Evolutionary conservation across 2,329 filamentous ascomycete genomes (phyloP).

Genomic region (Talaromyces sp.): DNA sequence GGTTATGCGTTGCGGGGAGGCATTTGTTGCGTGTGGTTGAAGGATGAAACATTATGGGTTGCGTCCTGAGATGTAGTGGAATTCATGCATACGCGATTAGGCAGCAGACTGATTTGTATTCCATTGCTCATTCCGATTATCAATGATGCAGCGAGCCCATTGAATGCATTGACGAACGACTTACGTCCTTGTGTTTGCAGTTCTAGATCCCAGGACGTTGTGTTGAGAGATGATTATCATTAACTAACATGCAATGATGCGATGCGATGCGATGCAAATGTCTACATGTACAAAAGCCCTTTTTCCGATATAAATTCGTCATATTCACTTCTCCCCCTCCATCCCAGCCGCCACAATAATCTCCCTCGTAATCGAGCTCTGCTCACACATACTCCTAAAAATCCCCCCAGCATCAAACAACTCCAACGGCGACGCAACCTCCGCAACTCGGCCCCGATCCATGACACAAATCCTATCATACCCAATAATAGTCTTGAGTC

Average conservation of each 20-base stretch:
- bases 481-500: conserved; percentile 81
- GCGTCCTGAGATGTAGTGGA: neutral
- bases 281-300: neutral
- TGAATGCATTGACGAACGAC: too few species aligned
- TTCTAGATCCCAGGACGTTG: too few species aligned
- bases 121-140: too few species aligned
- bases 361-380: conserved; percentile 64
- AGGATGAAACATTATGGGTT: neutral
- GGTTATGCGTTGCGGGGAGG: neutral
- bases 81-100: neutral
- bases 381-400: conserved; percentile 81
- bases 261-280: neutral
- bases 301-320: neutral
- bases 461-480: conserved; percentile 95
- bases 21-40: neutral
- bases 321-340: neutral
- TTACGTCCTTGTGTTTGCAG: too few species aligned
- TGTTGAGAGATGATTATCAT: neutral
- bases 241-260: neutral
- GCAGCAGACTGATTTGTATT: too few species aligned
- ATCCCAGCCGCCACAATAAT: conserved; percentile 26
- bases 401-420: conserved; percentile 57
- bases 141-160: too few species aligned
- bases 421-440: conserved; percentile 69
- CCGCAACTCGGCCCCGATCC: conserved; percentile 81